These are phyloP conservation scores for Starmerella asiatica DNA, from an alignment of 805 yeast genomes.

Conservation along the genomic window DNA sequence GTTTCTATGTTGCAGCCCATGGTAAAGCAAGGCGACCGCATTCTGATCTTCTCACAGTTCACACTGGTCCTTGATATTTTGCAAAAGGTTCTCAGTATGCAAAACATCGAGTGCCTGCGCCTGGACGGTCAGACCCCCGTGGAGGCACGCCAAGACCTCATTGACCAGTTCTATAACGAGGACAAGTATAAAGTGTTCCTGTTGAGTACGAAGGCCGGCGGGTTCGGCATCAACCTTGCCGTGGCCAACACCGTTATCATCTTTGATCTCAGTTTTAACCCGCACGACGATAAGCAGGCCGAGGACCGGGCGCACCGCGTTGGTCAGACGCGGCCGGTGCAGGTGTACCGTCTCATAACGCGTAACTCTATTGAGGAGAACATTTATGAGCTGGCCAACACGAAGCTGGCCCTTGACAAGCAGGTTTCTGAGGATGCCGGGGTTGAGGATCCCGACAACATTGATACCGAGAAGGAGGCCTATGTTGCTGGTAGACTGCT, in stretches of 20 bases:
- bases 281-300: conserved; percentile 97
- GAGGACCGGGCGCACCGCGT: conserved; percentile 98
- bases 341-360: conserved; percentile 61
- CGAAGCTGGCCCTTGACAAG: conserved; percentile 73
- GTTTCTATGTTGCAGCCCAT: conserved; percentile 43
- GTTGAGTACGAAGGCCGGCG: conserved; percentile 93
- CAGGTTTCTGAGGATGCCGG: conserved; percentile 29
- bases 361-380: conserved; percentile 77
- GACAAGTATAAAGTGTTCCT: conserved; percentile 70
- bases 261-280: conserved; percentile 89
- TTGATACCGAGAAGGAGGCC: conserved; percentile 28
- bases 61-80: conserved; percentile 84
- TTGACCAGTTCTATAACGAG: conserved; percentile 79
- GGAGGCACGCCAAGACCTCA: conserved; percentile 80
- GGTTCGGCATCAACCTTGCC: conserved; percentile 92
- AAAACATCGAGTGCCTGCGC: conserved; percentile 60
- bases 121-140: conserved; percentile 92
- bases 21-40: conserved; percentile 45
- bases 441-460: conserved; percentile 24
- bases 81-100: conserved; percentile 54
- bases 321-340: conserved; percentile 78
- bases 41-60: conserved; percentile 77
- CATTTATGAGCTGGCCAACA: conserved; percentile 71
- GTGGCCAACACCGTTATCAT: conserved; percentile 89
- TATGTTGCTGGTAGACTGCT: conserved; percentile 29